Evolutionary conservation across 2,329 filamentous ascomycete genomes (phyloP), one percentile per base, ranked within the genome.

Genomic region (Zymoseptoria tritici): DNA sequence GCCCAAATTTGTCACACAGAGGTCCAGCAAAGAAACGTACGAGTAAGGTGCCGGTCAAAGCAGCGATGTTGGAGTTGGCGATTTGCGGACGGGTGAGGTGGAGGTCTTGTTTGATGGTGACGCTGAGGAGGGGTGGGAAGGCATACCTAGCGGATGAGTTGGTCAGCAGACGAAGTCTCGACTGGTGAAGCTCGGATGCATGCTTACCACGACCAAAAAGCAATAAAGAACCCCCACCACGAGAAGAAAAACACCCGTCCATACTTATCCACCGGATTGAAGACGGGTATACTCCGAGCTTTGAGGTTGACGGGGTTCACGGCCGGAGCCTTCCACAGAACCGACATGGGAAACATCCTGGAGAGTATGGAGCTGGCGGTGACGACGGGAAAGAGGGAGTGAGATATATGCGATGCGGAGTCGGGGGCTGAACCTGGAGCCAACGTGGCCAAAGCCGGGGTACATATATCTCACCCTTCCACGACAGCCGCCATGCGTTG

Each of bases 181-280:
- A 21, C 46, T 16, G 49, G 22, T 59, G 19, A 9, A 31, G 26
- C 2, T 46, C 56, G 49, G 20, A 53, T 20, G 20, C 20, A n/a
- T 20, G 69, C 77, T 70, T 72, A 80, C 83, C 83, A 96, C 11
- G 90, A 91, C 81, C 90, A 89, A 75, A 96, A 96, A 8, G 89
- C 87, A 57, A 92, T 83, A 83, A 94, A 86, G 75, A 93, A 94
- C 2, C 89, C 89, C 52, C 91, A 81, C 85, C 89, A 94, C 1
- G 88, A 88, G 76, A 96, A 95, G 79, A 92, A 90, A 75, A 95
- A 96, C 0, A 94, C 90, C 7, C 90, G 83, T 36, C 90, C 91
- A 78, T 96, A 91, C 66, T 85, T 78, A 72, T 94, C 82, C 67
- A 92, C 71, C 0, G 87, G 83, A 72, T 96, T 96, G 62, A 96